Conservation (phyloP, 2,329 filamentous ascomycete genomes). For the Fusarium falciforme region DNA sequence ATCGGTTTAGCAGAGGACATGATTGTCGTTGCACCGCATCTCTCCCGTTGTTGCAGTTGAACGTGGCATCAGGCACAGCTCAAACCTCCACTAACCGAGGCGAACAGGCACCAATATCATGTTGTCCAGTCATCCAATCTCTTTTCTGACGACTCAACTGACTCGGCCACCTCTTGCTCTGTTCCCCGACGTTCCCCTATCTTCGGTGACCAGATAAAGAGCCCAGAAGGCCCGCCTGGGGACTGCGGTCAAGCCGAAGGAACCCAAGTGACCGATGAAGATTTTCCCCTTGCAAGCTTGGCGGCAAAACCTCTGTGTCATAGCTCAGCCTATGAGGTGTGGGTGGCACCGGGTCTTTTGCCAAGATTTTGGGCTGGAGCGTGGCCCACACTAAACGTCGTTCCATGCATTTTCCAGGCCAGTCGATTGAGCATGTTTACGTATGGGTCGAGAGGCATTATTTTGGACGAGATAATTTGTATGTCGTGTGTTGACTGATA, state of each 20-base stretch:
- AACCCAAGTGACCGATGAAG: conserved; percentile 8
- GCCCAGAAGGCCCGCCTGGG: not conserved
- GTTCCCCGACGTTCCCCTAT: not conserved
- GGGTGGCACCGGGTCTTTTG: conserved; percentile 9
- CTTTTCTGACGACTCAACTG: not conserved
- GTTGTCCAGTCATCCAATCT: not conserved
- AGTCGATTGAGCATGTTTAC: not conserved
- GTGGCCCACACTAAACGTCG: conserved; percentile 29
- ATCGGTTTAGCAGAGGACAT: not conserved
- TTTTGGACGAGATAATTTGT: not conserved
- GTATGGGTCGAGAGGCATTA: conserved; percentile 1
- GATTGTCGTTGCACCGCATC: not conserved
- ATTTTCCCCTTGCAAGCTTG: not conserved
- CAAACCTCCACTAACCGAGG: not conserved
- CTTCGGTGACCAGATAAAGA: conserved; percentile 9
- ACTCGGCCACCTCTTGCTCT: not conserved
- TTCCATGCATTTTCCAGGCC: conserved; percentile 29
- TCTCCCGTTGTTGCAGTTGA: not conserved
- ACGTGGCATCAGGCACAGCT: conserved; percentile 5
- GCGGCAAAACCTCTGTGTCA: conserved; percentile 20
- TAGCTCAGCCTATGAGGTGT: conserved; percentile 15
- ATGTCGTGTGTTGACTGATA: not conserved
- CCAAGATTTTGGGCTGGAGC: conserved; percentile 29
- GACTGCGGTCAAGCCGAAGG: not conserved
- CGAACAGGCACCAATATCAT: not conserved